phyloP scores from a whole-genome alignment of 2,329 filamentous ascomycete species.

The Sordariomycetes sp. region DNA sequence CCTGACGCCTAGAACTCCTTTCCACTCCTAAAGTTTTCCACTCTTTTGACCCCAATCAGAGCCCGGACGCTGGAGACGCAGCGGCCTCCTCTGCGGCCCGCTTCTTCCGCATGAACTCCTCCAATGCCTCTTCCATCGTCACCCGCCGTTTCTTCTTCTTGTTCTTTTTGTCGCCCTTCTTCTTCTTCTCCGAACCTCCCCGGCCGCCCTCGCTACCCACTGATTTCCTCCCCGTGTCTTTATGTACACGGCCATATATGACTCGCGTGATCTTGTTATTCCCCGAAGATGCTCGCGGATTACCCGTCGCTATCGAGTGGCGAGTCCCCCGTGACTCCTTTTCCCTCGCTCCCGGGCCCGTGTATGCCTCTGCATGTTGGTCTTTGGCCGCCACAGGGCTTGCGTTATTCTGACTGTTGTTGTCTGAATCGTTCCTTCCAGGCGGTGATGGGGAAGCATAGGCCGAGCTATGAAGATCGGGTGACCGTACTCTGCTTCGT shows the following conservation, averaged over 20 bases:
- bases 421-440: neutral
- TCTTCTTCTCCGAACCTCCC: neutral
- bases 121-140: neutral
- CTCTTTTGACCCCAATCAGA: neutral
- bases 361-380: neutral
- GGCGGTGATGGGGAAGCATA: neutral
- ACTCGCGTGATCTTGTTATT: neutral
- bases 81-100: neutral
- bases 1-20: neutral
- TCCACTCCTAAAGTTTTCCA: neutral
- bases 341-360: neutral
- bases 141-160: neutral
- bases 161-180: neutral
- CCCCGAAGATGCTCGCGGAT: neutral
- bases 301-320: neutral
- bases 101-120: neutral
- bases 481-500: neutral
- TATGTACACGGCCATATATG: neutral
- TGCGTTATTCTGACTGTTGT: neutral
- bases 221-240: neutral
- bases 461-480: neutral
- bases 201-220: neutral
- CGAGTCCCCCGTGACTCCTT: neutral
- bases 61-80: neutral
- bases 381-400: neutral